phyloP scores from a whole-genome alignment of 129 eudicot species.

The Artemisia argyi region DNA sequence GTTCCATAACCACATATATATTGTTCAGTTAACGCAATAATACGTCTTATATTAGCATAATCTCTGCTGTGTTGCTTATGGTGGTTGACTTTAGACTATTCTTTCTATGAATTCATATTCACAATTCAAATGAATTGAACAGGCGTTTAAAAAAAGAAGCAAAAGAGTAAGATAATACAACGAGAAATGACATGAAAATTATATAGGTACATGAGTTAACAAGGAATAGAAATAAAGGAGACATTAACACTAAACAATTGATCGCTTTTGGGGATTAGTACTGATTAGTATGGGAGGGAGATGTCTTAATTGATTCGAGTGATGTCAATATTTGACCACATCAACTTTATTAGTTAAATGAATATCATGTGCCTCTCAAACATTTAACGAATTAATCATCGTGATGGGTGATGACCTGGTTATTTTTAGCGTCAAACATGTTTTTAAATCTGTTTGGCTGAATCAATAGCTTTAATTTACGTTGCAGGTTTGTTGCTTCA shows the following conservation, averaged over 20 bases:
- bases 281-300: not conserved
- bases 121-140: too few relatives aligned
- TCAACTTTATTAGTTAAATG: not conserved
- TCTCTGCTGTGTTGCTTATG: conserved; percentile 5
- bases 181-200: not conserved
- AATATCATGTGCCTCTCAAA: not conserved
- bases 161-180: not conserved
- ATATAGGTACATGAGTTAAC: not conserved
- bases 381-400: not conserved
- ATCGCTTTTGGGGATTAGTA: too few relatives aligned
- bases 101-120: too few relatives aligned
- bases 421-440: not conserved
- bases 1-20: not conserved
- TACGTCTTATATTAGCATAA: not conserved
- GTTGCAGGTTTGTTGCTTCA: conserved; percentile 88
- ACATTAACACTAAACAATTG: not conserved
- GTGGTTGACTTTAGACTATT: not conserved
- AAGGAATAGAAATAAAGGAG: conserved; percentile 9
- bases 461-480: conserved; percentile 13
- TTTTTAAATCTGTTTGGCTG: conserved; percentile 7
- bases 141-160: not conserved
- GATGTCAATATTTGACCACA: not conserved
- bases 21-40: not conserved
- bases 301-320: not conserved
- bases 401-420: conserved; percentile 11